Percentiles rank a stretch among this genome's conserved stretches.
phyloP scores from a whole-genome alignment of 2,329 filamentous ascomycete genomes.

The Hypoxylon sp. region DNA sequence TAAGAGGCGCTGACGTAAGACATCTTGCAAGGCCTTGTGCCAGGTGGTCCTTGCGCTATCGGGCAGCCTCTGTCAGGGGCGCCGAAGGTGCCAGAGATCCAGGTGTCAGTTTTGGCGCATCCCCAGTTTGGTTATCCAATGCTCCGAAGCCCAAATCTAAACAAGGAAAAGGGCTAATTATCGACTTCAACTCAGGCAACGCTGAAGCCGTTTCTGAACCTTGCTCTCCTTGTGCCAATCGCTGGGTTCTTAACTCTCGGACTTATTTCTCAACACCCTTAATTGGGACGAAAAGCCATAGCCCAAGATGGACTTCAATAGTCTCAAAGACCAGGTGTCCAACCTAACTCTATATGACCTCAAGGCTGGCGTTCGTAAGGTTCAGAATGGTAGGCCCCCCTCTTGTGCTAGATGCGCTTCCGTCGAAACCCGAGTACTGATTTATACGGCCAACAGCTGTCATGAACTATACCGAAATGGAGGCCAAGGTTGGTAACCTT shows the following conservation, averaged over 20 bases:
- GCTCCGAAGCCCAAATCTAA: slow-evolving; percentile 20
- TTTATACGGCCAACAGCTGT: slow-evolving; percentile 74
- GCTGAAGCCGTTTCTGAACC: neutral
- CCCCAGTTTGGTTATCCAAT: slow-evolving; percentile 22
- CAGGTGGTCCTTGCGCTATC: slow-evolving; percentile 34
- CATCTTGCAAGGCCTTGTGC: neutral
- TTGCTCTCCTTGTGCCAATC: neutral
- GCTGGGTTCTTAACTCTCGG: slow-evolving; percentile 9
- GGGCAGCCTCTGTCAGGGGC: slow-evolving; percentile 34
- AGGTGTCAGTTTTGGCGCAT: slow-evolving; percentile 34
- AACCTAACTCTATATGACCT: slow-evolving; percentile 95
- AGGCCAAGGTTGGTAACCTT: slow-evolving; percentile 69
- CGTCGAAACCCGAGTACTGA: slow-evolving; percentile 14
- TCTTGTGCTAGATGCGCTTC: neutral
- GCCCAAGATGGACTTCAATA: slow-evolving; percentile 84
- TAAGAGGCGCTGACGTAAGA: slow-evolving; percentile 12
- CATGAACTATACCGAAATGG: slow-evolving; percentile 98
- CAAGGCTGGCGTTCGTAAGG: slow-evolving; percentile 94
- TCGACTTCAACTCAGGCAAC: slow-evolving; percentile 3
- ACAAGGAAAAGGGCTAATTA: slow-evolving; percentile 3
- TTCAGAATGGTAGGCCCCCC: slow-evolving; percentile 84
- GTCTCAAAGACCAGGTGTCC: slow-evolving; percentile 86
- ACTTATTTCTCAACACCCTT: slow-evolving; percentile 22
- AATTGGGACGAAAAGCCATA: slow-evolving; percentile 28
- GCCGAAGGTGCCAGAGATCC: slow-evolving; percentile 28